Percentiles rank a stretch among this genome's conserved stretches.
Evolutionary conservation across 2,329 filamentous ascomycete genomes (phyloP).

Genomic region (Fusarium sp.): DNA sequence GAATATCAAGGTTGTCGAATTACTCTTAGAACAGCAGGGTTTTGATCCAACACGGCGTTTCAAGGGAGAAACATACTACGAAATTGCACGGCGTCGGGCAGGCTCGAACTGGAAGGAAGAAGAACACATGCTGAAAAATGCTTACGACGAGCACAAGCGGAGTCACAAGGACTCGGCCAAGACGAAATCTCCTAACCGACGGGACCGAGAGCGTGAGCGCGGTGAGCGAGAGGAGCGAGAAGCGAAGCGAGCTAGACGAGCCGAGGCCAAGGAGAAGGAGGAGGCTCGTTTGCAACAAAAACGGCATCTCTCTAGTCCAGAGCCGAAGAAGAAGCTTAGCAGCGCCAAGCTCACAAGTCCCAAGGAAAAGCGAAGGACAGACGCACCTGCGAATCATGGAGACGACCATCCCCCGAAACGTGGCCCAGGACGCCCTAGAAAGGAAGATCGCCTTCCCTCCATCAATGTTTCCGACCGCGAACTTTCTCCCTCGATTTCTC

Average conservation of each 20-base stretch:
- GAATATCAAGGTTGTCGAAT: slow-evolving; percentile 85
- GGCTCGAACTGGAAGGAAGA: slow-evolving; percentile 94
- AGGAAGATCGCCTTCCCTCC: slow-evolving; percentile 64
- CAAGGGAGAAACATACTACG: slow-evolving; percentile 84
- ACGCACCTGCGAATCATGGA: slow-evolving; percentile 56
- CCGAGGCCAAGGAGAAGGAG: slow-evolving; percentile 60
- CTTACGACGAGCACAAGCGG: slow-evolving; percentile 75
- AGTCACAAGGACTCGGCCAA: slow-evolving; percentile 62
- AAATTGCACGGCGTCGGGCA: slow-evolving; percentile 84
- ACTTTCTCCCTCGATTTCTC: slow-evolving; percentile 59
- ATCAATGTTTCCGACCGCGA: slow-evolving; percentile 66
- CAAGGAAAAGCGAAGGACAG: slow-evolving; percentile 62
- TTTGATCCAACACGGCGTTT: slow-evolving; percentile 87
- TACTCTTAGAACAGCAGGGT: slow-evolving; percentile 79
- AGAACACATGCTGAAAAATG: slow-evolving; percentile 80
- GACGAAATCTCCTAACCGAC: slow-evolving; percentile 62
- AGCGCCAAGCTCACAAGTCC: slow-evolving; percentile 56
- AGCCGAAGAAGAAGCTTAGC: slow-evolving; percentile 58
- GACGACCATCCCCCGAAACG: slow-evolving; percentile 65
- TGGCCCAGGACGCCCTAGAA: slow-evolving; percentile 65
- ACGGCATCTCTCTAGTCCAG: slow-evolving; percentile 63
- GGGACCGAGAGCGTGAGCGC: slow-evolving; percentile 57
- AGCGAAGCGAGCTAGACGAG: slow-evolving; percentile 56
- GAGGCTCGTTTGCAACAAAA: slow-evolving; percentile 59
- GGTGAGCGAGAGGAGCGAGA: slow-evolving; percentile 59